Base-by-base conservation (phyloP, 331 rosid species). In the Dryas integrifolia region DNA sequence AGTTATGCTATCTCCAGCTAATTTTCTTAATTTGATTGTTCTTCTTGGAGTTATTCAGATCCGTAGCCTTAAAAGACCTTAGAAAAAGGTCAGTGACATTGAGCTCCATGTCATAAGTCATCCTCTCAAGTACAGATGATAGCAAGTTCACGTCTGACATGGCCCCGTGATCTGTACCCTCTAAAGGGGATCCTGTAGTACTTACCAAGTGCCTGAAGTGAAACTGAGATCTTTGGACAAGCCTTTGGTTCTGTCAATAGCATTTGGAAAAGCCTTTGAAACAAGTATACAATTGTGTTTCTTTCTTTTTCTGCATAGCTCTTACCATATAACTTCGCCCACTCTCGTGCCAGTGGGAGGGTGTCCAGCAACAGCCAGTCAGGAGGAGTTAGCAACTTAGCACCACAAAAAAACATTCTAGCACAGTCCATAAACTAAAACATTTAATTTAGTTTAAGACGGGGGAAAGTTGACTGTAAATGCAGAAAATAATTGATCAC, bases 341-440 rank as follows among this genome's bases (percentile, higher is more conserved):
- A 53, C 56, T 49, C 48, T 26, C 14, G 11, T 4, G 46, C 10
- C 48, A 67, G 47, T 8, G 46, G 3, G 5, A 67, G n/a, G 15
- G 58, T 67, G 72, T 67, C 70, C 10, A 66, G 72, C 30, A 35
- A 67, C 48, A n/a, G 9, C 61, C 15, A 39, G 40, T 69, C 61
- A 39, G 45, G 18, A 39, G 62, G 9, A 44, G 47, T 44, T 44
- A 44, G 2, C 2, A 6, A 9, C 9, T 44, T 6, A 5, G 47
- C 47, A 44, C 7, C 47, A 6, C 47, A 44, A 5, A 44, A 44
- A 44, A 9, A 44, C 6, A 44, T 44, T 44, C 47, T 44, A 44
- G 47, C 47, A 44, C 47, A 44, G 7, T 44, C 9, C 47, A 44
- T 5, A 44, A 4, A 44, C 47, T 44, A 44, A 44, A 44, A 9